Conservation (phyloP, 2,329 filamentous ascomycete species). For the Talaromyces sp. region DNA sequence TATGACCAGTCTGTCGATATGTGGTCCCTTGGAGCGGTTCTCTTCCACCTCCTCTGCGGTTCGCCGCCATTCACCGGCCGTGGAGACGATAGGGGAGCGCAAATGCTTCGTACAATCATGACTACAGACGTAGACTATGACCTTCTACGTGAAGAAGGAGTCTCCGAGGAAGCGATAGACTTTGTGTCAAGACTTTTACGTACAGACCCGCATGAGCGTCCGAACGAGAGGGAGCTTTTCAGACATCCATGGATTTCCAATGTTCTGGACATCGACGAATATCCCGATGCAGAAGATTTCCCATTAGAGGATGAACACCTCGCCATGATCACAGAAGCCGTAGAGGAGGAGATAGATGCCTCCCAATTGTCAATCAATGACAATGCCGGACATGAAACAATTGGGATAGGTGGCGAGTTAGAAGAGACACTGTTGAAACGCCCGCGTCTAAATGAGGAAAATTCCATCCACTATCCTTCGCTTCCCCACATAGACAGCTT, state of each 20-base stretch:
- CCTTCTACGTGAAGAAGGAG: conserved; percentile 53
- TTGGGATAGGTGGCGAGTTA: not conserved
- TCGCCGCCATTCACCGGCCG: conserved; percentile 76
- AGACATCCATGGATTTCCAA: conserved; percentile 67
- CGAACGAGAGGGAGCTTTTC: conserved; percentile 66
- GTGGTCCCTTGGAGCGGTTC: conserved; percentile 90
- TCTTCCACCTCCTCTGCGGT: conserved; percentile 79
- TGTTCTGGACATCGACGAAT: conserved; percentile 53
- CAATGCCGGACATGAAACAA: conserved; percentile 32
- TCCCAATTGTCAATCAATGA: conserved; percentile 62
- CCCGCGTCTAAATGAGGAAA: conserved; percentile 27
- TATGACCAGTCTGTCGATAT: conserved; percentile 93
- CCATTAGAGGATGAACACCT: conserved; percentile 39
- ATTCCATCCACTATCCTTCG: conserved; percentile 39
- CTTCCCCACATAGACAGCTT: conserved; percentile 38
- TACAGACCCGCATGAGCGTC: conserved; percentile 70
- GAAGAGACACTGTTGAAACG: conserved; percentile 31
- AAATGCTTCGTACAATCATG: conserved; percentile 80
- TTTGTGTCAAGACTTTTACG: conserved; percentile 76
- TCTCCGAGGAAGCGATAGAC: conserved; percentile 65
- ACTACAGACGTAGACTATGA: conserved; percentile 62
- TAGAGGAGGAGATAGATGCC: conserved; percentile 45
- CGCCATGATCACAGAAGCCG: conserved; percentile 34
- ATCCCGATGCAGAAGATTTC: conserved; percentile 58
- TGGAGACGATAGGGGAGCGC: conserved; percentile 68